Percentiles rank a stretch among this genome's conserved stretches.
phyloP scores from a whole-genome alignment of 352 stramenopile species.

The Peronospora destructor region DNA sequence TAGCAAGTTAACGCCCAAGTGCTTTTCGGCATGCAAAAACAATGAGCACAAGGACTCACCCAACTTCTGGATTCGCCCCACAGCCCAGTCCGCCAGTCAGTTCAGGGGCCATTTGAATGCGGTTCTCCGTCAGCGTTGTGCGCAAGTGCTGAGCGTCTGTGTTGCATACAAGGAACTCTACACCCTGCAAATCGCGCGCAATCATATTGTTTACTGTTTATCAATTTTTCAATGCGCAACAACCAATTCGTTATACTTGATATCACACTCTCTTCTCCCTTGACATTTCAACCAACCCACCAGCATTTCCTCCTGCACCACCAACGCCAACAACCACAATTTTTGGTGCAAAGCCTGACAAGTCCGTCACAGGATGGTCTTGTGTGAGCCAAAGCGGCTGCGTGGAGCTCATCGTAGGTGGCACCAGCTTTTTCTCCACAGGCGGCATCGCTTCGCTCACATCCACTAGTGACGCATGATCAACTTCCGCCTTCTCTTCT shows the following conservation, averaged over 20 bases:
- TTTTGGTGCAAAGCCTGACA: slow-evolving; percentile 74
- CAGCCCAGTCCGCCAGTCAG: slow-evolving; percentile 78
- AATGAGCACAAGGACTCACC: slow-evolving; percentile 22
- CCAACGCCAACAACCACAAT: slow-evolving; percentile 85
- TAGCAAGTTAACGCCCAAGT: not conserved
- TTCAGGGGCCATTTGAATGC: slow-evolving; percentile 84
- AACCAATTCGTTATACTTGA: not conserved
- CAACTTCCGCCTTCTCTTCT: not conserved
- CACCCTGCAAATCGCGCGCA: slow-evolving; percentile 66
- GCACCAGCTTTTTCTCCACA: slow-evolving; percentile 32
- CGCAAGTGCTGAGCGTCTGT: slow-evolving; percentile 88
- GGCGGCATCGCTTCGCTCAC: slow-evolving; percentile 5
- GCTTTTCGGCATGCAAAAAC: not conserved
- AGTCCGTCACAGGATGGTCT: slow-evolving; percentile 47
- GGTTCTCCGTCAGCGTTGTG: slow-evolving; percentile 87
- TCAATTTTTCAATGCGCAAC: not conserved
- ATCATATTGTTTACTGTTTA: slow-evolving; percentile 86
- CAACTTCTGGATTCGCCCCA: slow-evolving; percentile 76
- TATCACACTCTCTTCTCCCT: not conserved
- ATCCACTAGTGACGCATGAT: slow-evolving; percentile 3
- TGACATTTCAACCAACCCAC: slow-evolving; percentile 16
- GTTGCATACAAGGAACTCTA: slow-evolving; percentile 89
- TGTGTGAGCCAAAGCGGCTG: slow-evolving; percentile 75
- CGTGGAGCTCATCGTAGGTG: slow-evolving; percentile 41
- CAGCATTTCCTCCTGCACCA: slow-evolving; percentile 83